Percentiles rank a stretch among this genome's conserved stretches.
These are phyloP conservation scores for Cutaneotrichosporon dermatis DNA, from an alignment of 1,284 basidiomycete species.

Conservation along the genomic window DNA sequence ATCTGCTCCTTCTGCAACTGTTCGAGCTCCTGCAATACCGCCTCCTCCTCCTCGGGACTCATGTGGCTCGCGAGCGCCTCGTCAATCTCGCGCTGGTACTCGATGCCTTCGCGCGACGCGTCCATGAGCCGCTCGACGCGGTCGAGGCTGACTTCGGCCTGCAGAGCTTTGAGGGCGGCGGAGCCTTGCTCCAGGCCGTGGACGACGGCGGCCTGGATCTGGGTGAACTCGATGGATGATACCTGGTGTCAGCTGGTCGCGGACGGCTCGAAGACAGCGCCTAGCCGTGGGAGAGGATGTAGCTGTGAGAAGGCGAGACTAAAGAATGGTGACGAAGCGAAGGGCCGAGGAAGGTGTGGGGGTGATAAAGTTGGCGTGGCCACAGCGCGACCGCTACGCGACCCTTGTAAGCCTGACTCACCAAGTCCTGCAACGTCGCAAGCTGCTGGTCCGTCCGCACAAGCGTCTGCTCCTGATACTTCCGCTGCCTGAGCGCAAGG, in stretches of 20 bases:
- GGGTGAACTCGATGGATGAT: constrained; percentile 90
- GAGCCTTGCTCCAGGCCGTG: constrained; percentile 91
- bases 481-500: constrained; percentile 77
- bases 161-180: constrained; percentile 85
- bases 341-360: too few relatives aligned
- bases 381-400: too few relatives aligned
- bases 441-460: constrained; percentile 85
- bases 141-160: constrained; percentile 87
- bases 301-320: not conserved
- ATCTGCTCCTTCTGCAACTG: constrained; percentile 61
- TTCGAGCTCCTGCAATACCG: constrained; percentile 75
- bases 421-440: constrained; percentile 83
- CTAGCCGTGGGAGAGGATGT: not conserved
- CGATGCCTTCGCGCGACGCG: constrained; percentile 85
- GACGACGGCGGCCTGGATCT: constrained; percentile 86
- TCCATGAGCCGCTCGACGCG: constrained; percentile 89
- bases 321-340: too few relatives aligned
- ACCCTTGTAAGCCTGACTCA: too few relatives aligned
- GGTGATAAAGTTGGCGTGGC: too few relatives aligned
- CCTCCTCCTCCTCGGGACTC: constrained; percentile 86
- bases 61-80: constrained; percentile 78
- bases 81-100: constrained; percentile 91
- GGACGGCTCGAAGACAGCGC: too few relatives aligned
- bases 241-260: constrained; percentile 60
- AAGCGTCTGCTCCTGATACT: constrained; percentile 87